Conservation (phyloP, 148 eudicot genomes). For the Rhododendron vialii region DNA sequence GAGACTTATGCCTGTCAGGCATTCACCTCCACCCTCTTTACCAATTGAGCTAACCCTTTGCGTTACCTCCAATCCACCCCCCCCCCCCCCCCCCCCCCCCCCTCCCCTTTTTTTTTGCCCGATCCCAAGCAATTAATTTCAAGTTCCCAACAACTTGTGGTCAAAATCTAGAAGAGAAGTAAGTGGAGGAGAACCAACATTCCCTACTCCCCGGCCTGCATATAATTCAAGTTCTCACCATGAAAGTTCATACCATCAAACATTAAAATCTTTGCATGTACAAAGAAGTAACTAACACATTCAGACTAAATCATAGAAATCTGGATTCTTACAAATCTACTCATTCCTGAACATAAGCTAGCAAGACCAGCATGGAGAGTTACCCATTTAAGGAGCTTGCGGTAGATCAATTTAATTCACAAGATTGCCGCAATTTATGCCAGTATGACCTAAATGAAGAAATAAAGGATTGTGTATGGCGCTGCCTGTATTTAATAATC, state of each 20-base stretch:
- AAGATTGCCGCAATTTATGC: background rate
- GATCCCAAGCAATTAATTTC: background rate
- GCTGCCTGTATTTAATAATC: background rate
- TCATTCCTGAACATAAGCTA: background rate
- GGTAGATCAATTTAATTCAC: background rate
- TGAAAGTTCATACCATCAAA: background rate
- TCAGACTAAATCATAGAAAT: background rate
- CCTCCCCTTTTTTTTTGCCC: background rate
- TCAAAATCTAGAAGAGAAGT: background rate
- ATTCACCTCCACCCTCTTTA: background rate
- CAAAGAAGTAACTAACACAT: background rate
- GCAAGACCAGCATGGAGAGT: background rate
- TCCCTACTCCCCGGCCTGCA: background rate
- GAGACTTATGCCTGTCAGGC: background rate
- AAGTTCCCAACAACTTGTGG: background rate
- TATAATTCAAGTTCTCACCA: background rate
- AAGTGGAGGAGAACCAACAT: background rate
- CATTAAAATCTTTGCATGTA: background rate
- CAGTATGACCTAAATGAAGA: background rate
- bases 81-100: background rate
- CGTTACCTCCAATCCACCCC: background rate
- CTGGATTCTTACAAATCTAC: background rate
- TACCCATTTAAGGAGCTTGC: background rate
- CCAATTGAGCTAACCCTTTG: background rate
- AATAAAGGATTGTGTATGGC: background rate